Conservation (phyloP, 306 rosid genomes). For the Pyrus bretschneideri region DNA sequence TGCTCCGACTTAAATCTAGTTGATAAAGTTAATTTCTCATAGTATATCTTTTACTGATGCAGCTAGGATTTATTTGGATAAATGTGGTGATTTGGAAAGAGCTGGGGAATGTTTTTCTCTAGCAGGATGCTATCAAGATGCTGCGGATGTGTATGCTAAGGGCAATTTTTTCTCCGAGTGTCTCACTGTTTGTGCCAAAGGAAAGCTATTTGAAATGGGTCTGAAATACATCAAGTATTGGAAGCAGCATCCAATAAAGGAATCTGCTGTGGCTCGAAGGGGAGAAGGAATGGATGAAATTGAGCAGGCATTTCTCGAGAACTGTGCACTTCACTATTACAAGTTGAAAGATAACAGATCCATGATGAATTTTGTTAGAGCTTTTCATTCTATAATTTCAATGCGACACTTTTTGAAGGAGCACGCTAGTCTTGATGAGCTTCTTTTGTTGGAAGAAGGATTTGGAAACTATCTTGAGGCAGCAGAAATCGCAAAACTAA, state of each 20-base stretch:
- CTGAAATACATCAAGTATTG: constrained; percentile 44
- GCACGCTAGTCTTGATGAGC: constrained; percentile 43
- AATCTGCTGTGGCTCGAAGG: constrained; percentile 2
- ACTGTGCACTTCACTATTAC: constrained; percentile 51
- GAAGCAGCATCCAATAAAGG: constrained; percentile 45
- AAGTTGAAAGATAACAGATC: constrained; percentile 33
- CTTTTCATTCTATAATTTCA: constrained; percentile 42
- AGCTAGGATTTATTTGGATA: constrained; percentile 29
- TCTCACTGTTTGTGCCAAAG: constrained; percentile 46
- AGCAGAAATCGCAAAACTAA: constrained; percentile 41
- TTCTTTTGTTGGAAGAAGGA: constrained; percentile 59
- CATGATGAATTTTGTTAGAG: constrained; percentile 70
- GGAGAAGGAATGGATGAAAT: constrained; percentile 22
- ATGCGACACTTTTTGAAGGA: constrained; percentile 52
- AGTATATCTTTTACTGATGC: too few species aligned
- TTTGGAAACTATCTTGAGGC: constrained; percentile 60
- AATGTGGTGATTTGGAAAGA: constrained; percentile 42
- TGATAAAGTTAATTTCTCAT: too few species aligned
- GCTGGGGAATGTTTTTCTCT: constrained; percentile 65
- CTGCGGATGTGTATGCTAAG: constrained; percentile 55
- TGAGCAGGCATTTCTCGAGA: constrained; percentile 53
- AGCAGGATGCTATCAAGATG: constrained; percentile 40
- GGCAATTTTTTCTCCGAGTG: constrained; percentile 48
- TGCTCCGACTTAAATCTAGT: too few species aligned
- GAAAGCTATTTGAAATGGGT: constrained; percentile 50